Conservation (phyloP, 2,329 filamentous ascomycete species). For the Fusarium mexicanum region DNA sequence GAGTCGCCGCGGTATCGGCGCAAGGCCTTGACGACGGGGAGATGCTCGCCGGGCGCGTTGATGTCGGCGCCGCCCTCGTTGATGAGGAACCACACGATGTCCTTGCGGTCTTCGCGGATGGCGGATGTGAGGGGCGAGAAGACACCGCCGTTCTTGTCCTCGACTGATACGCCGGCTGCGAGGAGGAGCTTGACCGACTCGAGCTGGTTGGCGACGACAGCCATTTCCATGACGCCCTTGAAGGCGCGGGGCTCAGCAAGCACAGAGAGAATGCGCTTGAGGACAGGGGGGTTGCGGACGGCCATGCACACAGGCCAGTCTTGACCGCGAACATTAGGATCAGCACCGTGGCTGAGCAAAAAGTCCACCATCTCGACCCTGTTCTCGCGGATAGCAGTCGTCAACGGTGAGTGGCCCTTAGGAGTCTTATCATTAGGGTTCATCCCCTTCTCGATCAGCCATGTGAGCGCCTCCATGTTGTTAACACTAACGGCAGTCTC, state of each 20-base stretch:
- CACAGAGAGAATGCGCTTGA: conserved; percentile 66
- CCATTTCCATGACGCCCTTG: conserved; percentile 74
- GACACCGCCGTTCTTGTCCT: conserved; percentile 77
- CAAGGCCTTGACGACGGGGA: conserved; percentile 76
- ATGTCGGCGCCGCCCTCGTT: conserved; percentile 70
- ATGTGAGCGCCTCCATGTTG: conserved; percentile 68
- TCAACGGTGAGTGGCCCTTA: conserved; percentile 69
- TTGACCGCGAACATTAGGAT: conserved; percentile 70
- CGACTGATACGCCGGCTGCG: conserved; percentile 71
- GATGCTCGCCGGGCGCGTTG: conserved; percentile 74
- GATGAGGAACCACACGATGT: conserved; percentile 70
- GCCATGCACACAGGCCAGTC: conserved; percentile 79
- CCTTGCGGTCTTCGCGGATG: conserved; percentile 69
- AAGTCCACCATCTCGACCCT: conserved; percentile 67
- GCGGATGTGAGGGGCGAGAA: conserved; percentile 76
- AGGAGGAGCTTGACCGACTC: conserved; percentile 74
- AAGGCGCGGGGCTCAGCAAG: conserved; percentile 68
- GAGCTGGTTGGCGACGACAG: conserved; percentile 72
- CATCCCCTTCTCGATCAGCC: conserved; percentile 68
- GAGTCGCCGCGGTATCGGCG: conserved; percentile 66
- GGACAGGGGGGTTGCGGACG: conserved; percentile 67
- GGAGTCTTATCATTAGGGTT: conserved; percentile 68
- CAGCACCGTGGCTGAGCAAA: conserved; percentile 66
- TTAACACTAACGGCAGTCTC: conserved; percentile 71
- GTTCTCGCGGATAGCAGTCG: conserved; percentile 71